Percentiles rank a stretch among this genome's conserved stretches.
These are phyloP conservation scores for Cystobasidium ongulense DNA, from an alignment of 768 basidiomycete genomes.

Conservation along the genomic window DNA sequence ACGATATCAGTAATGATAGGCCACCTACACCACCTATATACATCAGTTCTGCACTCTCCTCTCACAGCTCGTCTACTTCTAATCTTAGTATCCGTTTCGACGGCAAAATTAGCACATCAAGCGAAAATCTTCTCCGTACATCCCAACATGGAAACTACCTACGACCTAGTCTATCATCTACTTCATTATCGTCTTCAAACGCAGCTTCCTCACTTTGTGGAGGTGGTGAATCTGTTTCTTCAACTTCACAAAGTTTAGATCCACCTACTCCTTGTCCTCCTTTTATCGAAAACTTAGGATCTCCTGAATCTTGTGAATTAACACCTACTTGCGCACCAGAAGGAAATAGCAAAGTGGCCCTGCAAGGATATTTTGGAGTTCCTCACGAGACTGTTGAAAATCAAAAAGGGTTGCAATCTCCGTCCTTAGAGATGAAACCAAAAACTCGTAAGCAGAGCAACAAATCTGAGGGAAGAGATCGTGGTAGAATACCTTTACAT, in stretches of 20 bases:
- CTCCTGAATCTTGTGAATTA: background rate
- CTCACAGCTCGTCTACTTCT: background rate
- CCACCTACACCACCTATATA: background rate
- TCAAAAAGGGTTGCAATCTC: background rate
- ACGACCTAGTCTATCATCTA: background rate
- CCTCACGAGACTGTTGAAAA: background rate
- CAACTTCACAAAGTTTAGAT: background rate
- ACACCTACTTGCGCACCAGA: background rate
- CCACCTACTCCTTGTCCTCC: background rate
- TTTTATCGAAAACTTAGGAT: background rate
- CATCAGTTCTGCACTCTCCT: background rate
- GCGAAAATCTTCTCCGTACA: background rate
- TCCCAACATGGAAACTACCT: background rate
- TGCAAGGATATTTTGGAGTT: conserved; percentile 1
- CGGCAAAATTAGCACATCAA: background rate
- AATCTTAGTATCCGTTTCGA: background rate
- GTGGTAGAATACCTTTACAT: background rate
- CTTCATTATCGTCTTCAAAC: background rate
- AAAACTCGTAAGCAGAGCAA: background rate
- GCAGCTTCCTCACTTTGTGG: background rate
- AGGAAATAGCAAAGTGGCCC: background rate
- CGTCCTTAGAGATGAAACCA: background rate
- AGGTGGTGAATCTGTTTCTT: background rate
- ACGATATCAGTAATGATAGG: background rate
- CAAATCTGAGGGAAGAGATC: background rate